Base-by-base conservation (phyloP, 441 rosid genomes). In the Corymbia calophylla region DNA sequence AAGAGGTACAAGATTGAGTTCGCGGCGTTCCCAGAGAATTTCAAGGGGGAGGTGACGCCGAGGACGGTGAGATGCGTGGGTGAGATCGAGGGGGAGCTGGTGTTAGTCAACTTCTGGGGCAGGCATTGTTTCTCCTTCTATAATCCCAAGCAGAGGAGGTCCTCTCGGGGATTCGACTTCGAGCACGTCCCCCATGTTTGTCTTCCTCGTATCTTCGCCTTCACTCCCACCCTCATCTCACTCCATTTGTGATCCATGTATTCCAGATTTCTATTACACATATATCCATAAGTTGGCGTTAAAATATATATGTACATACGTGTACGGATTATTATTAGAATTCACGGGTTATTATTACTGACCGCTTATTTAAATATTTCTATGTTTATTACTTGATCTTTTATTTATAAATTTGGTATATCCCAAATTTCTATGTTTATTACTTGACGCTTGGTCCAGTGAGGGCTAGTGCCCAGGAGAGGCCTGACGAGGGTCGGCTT, bases 361-460 rank as follows among this genome's bases (percentile, higher is more conserved):
- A 62, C 29, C 31, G 9, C 9, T 1, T 62, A 6, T 27, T 29
- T 13, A 62, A 62, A 29, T 29, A 29, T 62, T 25, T 60, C n/a
- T 60, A 25, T 60, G 0, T 60, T 60, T 29, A 62, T 6, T 62
- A 62, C 15, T 29, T 62, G n/a, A 62, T 62, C 4, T 62, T 62
- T 62, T 4, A 12, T 62, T n/a, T 27, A 17, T 62, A 62, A 60
- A 60, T 60, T 58, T 58, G 62, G 0, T 58, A 58, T 25, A 58
- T 25, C 14, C 29, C 64, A n/a, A n/a, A n/a, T n/a, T n/a, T n/a
- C n/a, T n/a, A n/a, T n/a, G n/a, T n/a, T n/a, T n/a, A n/a, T n/a
- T 0, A 0, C 7, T 0, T 25, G 13, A 4, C 0, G 0, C 0
- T 58, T 1, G n/a, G 0, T 58, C n/a, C 1, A 2, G n/a, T 1